phyloP scores from a whole-genome alignment of 192 early-diverging fungal species.

The Coemansia sp. region DNA sequence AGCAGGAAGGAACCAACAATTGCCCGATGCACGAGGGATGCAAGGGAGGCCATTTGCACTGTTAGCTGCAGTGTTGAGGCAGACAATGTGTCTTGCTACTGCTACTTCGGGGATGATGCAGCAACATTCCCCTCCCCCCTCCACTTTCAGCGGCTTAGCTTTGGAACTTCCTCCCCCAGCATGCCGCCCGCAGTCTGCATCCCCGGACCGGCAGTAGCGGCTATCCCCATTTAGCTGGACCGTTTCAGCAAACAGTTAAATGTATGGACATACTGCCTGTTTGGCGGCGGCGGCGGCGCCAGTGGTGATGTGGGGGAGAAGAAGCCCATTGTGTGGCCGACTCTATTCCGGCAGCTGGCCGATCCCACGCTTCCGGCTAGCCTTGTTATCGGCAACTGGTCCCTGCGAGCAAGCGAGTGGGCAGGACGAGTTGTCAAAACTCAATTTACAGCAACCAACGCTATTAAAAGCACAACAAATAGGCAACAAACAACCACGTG shows the following conservation, averaged over 20 bases:
- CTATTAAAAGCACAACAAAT: not conserved
- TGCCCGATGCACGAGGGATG: conserved; percentile 5
- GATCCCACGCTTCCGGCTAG: not conserved
- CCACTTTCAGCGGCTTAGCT: conserved; percentile 1
- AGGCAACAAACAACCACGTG: not conserved
- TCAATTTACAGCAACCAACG: not conserved
- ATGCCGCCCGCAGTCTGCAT: not conserved
- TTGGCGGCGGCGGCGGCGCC: not conserved
- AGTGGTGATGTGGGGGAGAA: not conserved
- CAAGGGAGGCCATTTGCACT: not conserved
- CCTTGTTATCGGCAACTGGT: not conserved
- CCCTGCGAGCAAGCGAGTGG: not conserved
- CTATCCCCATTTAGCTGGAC: not conserved
- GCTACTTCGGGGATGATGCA: not conserved
- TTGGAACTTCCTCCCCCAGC: not conserved
- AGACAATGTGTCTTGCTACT: not conserved
- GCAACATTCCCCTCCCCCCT: not conserved
- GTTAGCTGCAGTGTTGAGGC: not conserved
- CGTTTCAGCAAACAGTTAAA: not conserved
- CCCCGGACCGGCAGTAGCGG: conserved; percentile 5
- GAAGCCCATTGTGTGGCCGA: not conserved
- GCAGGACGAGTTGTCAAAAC: not conserved
- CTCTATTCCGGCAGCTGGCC: not conserved
- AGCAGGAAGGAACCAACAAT: not conserved
- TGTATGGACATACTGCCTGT: not conserved